Evolutionary conservation across 495 filamentous ascomycete species (phyloP), one percentile per base, ranked within the genome.

Genomic region (Aspergillus heteromorphus): DNA sequence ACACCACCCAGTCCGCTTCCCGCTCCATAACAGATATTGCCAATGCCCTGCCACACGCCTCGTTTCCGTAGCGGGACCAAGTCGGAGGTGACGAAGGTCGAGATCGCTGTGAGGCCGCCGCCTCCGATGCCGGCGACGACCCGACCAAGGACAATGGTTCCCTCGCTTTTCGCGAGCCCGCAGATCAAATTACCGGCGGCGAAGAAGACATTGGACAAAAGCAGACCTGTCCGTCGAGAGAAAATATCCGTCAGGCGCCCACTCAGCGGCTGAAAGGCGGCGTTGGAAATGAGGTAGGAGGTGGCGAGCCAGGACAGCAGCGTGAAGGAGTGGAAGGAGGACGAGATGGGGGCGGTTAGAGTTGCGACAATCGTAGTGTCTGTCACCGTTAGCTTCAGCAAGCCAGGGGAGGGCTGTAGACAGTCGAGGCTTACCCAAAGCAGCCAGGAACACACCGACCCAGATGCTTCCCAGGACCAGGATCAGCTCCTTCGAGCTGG

Each of bases 191-290:
- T 97, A 0, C 92, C 92, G 11, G 74, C 66, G 4, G 83, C 88
- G 63, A 97, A 97, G 62, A 92, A 81, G 7, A 86, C 49, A 57
- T 93, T 92, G 47, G 87, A 88, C 45, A 92, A 84, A 0, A 95
- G 70, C 9, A 97, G 69, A 0, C 91, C 91, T 1, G 84, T 81
- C 1, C 88, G 79, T 6, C 92, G 82, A 4, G 84, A 85, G 65
- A 90, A 93, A 17, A 97, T 93, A 65, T 97, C 92, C 0, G 92
- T 96, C 56, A 96, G 66, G 5, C 88, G 81, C 16, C 92, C 92
- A 47, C 85, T 87, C 11, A 97, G 71, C 2, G 92, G 92, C 58
- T 97, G 92, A 47, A 83, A 86, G 2, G 89, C 89, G 6, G 92
- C 89, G 69, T 92, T 95, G 45, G 92, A 85, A 58, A 97, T 92